Evolutionary conservation across 129 eudicot species (phyloP).

Genomic region (Arctium lappa): DNA sequence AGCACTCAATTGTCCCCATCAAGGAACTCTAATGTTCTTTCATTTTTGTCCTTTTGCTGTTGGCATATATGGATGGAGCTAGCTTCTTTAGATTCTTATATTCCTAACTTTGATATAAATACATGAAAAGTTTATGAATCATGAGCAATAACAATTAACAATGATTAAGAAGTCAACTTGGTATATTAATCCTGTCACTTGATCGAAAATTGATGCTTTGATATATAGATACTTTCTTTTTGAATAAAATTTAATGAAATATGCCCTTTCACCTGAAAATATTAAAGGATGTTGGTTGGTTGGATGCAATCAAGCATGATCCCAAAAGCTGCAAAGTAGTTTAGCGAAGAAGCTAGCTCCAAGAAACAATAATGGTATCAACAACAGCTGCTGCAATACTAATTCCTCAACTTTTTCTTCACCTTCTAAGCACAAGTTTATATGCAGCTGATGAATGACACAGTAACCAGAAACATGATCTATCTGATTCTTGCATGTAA

Average conservation of each 20-base stretch:
- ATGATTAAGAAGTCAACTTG: conserved; percentile 8
- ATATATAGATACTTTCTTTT: background rate
- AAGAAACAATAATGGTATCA: background rate
- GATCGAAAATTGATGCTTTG: background rate
- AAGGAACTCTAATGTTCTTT: conserved; percentile 11
- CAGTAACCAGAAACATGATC: conserved; percentile 1
- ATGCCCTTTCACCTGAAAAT: conserved; percentile 18
- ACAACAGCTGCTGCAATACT: background rate
- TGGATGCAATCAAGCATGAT: conserved; percentile 18
- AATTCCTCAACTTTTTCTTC: conserved; percentile 1
- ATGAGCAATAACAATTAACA: conserved; percentile 4
- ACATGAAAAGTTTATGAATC: background rate
- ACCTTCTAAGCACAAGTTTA: background rate
- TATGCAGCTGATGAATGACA: conserved; percentile 17
- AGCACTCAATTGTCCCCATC: conserved; percentile 27
- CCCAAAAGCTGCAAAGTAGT: conserved; percentile 15
- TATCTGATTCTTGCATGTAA: conserved; percentile 27
- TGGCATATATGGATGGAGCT: conserved; percentile 23
- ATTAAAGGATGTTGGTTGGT: conserved; percentile 9
- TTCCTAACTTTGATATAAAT: conserved; percentile 1
- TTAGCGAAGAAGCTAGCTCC: conserved; percentile 7
- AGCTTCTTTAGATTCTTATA: conserved; percentile 18
- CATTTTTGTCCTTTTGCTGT: conserved; percentile 24
- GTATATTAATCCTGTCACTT: conserved; percentile 6
- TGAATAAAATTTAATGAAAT: background rate